These are phyloP conservation scores for Colletotrichum camelliae DNA, from an alignment of 2,329 filamentous ascomycete species.

Conservation along the genomic window DNA sequence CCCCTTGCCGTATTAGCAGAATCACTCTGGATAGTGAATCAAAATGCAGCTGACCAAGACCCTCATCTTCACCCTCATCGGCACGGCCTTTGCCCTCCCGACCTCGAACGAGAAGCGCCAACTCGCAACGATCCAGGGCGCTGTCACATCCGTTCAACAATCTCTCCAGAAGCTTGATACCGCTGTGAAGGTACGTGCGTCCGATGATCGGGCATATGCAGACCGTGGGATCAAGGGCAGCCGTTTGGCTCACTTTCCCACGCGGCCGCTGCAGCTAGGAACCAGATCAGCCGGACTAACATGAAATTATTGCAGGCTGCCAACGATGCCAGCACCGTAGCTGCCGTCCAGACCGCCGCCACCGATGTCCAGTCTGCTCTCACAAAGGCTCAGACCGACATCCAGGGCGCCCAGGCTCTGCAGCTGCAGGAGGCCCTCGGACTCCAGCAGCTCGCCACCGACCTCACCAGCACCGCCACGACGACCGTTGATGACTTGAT, in stretches of 20 bases:
- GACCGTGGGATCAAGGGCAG: not conserved
- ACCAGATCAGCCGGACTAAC: not conserved
- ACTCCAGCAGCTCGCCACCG: constrained; percentile 23
- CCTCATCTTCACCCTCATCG: constrained; percentile 12
- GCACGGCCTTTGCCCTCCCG: constrained; percentile 12
- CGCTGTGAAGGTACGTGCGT: constrained; percentile 19
- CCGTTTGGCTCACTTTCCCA: not conserved
- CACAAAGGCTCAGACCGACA: constrained; percentile 26
- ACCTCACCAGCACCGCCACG: constrained; percentile 24
- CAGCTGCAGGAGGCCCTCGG: constrained; percentile 27
- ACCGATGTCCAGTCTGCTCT: constrained; percentile 15
- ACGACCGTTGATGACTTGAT: constrained; percentile 23
- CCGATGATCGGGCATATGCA: not conserved
- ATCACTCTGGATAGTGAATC: constrained; percentile 21
- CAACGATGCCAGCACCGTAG: constrained; percentile 54
- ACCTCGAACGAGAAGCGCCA: constrained; percentile 37
- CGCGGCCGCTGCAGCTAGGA: not conserved
- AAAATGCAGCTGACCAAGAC: constrained; percentile 20
- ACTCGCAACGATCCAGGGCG: constrained; percentile 60
- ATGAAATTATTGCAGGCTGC: constrained; percentile 13
- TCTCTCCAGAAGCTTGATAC: constrained; percentile 61
- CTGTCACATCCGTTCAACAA: constrained; percentile 62
- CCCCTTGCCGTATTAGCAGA: not conserved
- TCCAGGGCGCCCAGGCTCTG: constrained; percentile 26
- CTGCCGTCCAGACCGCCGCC: constrained; percentile 31